phyloP scores from a whole-genome alignment of 805 yeast species.

The Candida anglica region DNA sequence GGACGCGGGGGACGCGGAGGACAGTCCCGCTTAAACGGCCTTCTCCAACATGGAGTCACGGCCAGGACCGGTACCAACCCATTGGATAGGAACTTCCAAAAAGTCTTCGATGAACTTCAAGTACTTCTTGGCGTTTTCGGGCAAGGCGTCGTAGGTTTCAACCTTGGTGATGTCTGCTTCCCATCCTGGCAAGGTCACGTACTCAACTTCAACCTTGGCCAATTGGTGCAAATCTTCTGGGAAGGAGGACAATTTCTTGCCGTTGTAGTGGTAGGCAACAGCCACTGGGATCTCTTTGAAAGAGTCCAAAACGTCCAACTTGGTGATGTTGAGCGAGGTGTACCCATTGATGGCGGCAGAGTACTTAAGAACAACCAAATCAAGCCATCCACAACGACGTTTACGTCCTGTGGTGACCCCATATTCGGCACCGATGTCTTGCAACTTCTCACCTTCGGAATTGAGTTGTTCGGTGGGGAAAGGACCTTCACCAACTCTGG shows the following conservation, averaged over 20 bases:
- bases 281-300: slow-evolving; percentile 88
- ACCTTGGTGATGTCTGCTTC: slow-evolving; percentile 72
- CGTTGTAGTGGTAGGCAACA: slow-evolving; percentile 75
- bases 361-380: slow-evolving; percentile 89
- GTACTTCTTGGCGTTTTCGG: slow-evolving; percentile 82
- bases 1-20: too few species aligned
- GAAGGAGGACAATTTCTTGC: slow-evolving; percentile 71
- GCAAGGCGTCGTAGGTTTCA: slow-evolving; percentile 70
- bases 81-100: slow-evolving; percentile 78
- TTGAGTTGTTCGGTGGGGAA: slow-evolving; percentile 97
- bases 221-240: slow-evolving; percentile 86
- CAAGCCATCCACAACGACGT: slow-evolving; percentile 99
- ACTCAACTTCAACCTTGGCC: slow-evolving; percentile 89
- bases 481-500: slow-evolving; percentile 99
- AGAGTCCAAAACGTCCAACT: slow-evolving; percentile 89
- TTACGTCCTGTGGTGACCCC: slow-evolving; percentile 99
- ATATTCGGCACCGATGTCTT: slow-evolving; percentile 87
- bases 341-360: slow-evolving; percentile 91
- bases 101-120: slow-evolving; percentile 82
- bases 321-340: slow-evolving; percentile 90
- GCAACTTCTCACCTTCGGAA: slow-evolving; percentile 79
- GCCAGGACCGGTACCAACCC: slow-evolving; percentile 99
- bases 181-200: slow-evolving; percentile 95
- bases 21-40: too few species aligned
- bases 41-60: slow-evolving; percentile 87